Base-by-base conservation (phyloP, 306 rosid species). In the Vigna unguiculata region DNA sequence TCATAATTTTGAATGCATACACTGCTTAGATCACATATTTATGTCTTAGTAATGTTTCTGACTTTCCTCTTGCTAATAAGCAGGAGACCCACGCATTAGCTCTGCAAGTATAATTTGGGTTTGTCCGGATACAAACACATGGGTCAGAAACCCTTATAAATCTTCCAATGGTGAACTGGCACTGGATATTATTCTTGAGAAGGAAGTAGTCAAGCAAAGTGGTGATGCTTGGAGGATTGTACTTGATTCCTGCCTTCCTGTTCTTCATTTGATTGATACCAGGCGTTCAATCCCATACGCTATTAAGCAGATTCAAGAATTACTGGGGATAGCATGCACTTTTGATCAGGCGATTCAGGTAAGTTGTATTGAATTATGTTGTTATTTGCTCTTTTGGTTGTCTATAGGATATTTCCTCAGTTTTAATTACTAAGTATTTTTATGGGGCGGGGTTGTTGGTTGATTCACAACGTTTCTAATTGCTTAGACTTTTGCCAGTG, bases 161-260 rank as follows among this genome's bases (percentile, higher is more conserved):
- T 80, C 88, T 78, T 76, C 82, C n/a, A 75, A 84, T 72, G 99
- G 99, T 68, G 97, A 92, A 83, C 63, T 91, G 81, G 99, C 99
- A 0, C 43, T 95, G 74, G 97, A 95, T 40, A 60, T 95, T 71
- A 53, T 81, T 86, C 81, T 92, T 52, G 99, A 92, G 82, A 88
- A 90, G 84, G 79, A 86, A 1, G 91, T 83, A 9, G 83, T 92
- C 28, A 95, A 92, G 74, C 87, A 83, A 84, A 91, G 87, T 58
- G 99, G 99, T 43, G 99, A 95, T 85, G 97, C 99, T 24, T 95
- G 99, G 99, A 95, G 99, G 83, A 86, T 83, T 72, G 87, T 92
- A 13, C 83, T 90, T 2, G 97, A 95, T 71, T 92, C 89, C 4
- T 95, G 99, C 83, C 96, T 95, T 76, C 93, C 97, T 9, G 92